phyloP scores from a whole-genome alignment of 768 basidiomycete species.

The Auriscalpium microsporum region DNA sequence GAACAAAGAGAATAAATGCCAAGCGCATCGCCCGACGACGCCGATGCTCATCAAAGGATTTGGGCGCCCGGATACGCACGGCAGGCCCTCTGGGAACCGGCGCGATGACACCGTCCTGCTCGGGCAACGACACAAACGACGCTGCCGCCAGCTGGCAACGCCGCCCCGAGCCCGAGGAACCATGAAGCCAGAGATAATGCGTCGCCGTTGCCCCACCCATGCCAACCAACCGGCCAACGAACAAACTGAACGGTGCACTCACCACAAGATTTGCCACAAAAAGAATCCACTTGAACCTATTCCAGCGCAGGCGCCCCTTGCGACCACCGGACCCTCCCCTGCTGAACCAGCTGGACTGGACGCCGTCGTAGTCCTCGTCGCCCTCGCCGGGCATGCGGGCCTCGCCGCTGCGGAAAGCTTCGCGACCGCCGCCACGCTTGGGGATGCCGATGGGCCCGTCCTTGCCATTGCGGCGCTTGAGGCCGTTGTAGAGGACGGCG shows the following conservation, averaged over 20 bases:
- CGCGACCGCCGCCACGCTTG: constrained; percentile 63
- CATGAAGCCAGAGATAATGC: no score
- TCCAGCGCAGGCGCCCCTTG: constrained; percentile 56
- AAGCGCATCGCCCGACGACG: no score
- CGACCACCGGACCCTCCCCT: constrained; percentile 30
- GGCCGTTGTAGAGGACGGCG: constrained; percentile 31
- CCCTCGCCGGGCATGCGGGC: constrained; percentile 30
- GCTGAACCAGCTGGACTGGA: constrained; percentile 30
- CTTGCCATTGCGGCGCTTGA: constrained; percentile 33
- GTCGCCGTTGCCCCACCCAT: no score
- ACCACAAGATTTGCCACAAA: constrained; percentile 57
- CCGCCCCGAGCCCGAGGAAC: no score
- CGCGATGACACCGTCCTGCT: no score
- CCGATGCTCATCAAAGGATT: no score
- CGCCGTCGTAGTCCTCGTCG: constrained; percentile 32
- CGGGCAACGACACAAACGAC: no score
- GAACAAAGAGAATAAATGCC: no score
- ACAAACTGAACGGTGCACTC: constrained; percentile 16
- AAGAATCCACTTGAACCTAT: constrained; percentile 75
- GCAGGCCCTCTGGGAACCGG: no score
- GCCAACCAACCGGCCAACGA: no score
- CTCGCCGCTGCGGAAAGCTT: constrained; percentile 39
- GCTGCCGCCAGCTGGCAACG: no score
- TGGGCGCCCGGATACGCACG: no score
- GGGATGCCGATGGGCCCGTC: constrained; percentile 31